Base-by-base conservation (phyloP, 2,329 filamentous ascomycete genomes). In the Westerdykella aurantiaca region DNA sequence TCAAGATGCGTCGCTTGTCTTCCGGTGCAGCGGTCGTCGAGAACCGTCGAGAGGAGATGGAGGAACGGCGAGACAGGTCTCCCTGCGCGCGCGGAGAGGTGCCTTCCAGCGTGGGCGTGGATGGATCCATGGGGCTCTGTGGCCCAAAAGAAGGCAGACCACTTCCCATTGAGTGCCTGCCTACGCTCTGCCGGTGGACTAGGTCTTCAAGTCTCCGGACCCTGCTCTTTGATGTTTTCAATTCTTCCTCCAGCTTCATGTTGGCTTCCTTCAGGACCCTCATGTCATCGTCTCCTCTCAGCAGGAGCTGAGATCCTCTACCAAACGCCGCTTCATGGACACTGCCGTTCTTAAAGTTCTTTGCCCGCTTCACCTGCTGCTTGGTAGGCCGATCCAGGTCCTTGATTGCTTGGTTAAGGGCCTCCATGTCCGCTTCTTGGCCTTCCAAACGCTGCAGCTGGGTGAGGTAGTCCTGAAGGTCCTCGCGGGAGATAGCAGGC, bases 281-380 rank as follows among this genome's bases (percentile, higher is more conserved):
- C 49, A 90, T 73, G 50, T 96, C 90, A 57, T 95, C 88, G 49
- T 93, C 86, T n/a, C 88, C 89, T 33, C 88, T 82, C 12, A 95
- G 79, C 57, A 95, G 71, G 9, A 96, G 77, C 31, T 64, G 60
- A 1, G 88, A 91, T 52, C 87, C 94, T 58, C 85, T 82, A n/a
- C 88, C 88, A 48, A 96, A 78, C 2, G 81, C 81, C n/a, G 85
- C 84, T 63, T 97, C 93, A 57, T 96, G 89, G 31, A 97, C 79
- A 61, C 93, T 97, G 13, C 93, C 93, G 61, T 94, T 93, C 63
- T 96, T 96, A 73, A 98, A 97, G 5, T 88, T 89, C 64, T 91
- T 95, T 6, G 93, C 80, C 45, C 88, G 81, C 66, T 88, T 90
- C 48, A 83, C 80, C 61, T 95, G 90, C 63, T 93, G 88, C 56